Conservation (phyloP, 768 basidiomycete genomes). For the Boletus pseudo-olivaceus region DNA sequence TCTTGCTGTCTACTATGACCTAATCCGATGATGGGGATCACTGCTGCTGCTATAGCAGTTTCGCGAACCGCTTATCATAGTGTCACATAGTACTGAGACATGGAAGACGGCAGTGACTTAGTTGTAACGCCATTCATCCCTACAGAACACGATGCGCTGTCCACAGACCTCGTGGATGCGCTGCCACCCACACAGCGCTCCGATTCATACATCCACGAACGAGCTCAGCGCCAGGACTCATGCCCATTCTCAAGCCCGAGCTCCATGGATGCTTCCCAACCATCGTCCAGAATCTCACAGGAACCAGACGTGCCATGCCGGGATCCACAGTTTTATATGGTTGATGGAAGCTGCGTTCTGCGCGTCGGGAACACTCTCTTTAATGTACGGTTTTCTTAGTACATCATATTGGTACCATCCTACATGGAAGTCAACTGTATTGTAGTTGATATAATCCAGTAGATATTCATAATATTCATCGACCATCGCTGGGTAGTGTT, state of each 20-base stretch:
- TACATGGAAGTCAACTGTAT: too few species aligned
- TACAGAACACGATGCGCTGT: slow-evolving; percentile 14
- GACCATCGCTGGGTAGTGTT: too few species aligned
- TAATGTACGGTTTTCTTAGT: slow-evolving; percentile 47
- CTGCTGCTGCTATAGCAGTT: neutral
- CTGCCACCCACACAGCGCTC: slow-evolving; percentile 5
- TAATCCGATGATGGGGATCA: neutral
- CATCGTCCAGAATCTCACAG: neutral
- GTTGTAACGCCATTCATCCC: slow-evolving; percentile 20
- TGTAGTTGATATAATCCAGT: too few species aligned
- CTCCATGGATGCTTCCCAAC: neutral
- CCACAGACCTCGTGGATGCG: neutral
- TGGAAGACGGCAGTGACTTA: slow-evolving; percentile 14
- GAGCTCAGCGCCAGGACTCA: slow-evolving; percentile 8
- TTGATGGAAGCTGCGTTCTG: slow-evolving; percentile 67
- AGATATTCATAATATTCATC: too few species aligned
- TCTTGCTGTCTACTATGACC: neutral
- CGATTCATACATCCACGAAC: slow-evolving; percentile 9
- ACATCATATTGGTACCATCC: too few species aligned
- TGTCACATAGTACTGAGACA: neutral
- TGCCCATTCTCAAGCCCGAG: neutral
- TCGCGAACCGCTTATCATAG: neutral
- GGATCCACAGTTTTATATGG: slow-evolving; percentile 60
- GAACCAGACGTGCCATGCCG: slow-evolving; percentile 20
- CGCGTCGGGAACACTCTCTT: slow-evolving; percentile 63